Evolutionary conservation across 495 filamentous ascomycete genomes (phyloP), one percentile per base, ranked within the genome.

Genomic region (Staphylotrichum longicolle): DNA sequence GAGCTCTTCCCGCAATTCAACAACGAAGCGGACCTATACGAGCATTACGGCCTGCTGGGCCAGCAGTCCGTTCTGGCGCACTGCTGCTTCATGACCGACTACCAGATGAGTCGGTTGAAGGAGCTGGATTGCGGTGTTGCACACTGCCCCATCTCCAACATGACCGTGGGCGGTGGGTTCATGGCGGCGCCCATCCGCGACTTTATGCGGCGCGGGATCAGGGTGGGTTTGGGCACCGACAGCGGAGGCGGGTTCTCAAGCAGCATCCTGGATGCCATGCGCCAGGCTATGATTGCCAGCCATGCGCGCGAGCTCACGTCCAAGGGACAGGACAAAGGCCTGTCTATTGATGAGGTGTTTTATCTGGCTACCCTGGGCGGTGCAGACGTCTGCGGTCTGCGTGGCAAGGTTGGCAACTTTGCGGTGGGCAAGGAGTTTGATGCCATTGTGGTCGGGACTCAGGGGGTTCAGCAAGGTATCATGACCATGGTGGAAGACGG

Each of bases 181-280:
- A 85, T 86, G 76, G 81, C 84, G 3, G 84, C 85, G 4, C 84
- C 83, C 0, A 70, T 87, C 1, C 75, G 84, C 27, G 80, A 81
- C 44, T 84, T 85, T 57, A 67, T 88, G 10, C 69, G 75, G 9
- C 74, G 76, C 4, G 85, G 78, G 0, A 81, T 88, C 56, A 87
- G 88, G 63, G 83, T 89, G 11, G 86, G 85, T 0, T 68, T 89
- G 15, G 87, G 86, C 0, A 88, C 87, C 0, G 86, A 90, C 61
- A 84, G 82, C 56, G 84, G 84, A 4, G 87, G 86, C n/a, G 87
- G 86, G 27, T 84, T 79, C 67, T 82, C 81, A 5, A 74, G 72
- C n/a, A 81, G 78, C 44, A 86, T 86, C 14, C 65, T 86, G 12
- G 82, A 86, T 44, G 77, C 78, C 0, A 86, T 86, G 77, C 75